These are phyloP conservation scores for Schizochytrium sp. DNA, from an alignment of 108 stramenopile genomes.

Conservation along the genomic window DNA sequence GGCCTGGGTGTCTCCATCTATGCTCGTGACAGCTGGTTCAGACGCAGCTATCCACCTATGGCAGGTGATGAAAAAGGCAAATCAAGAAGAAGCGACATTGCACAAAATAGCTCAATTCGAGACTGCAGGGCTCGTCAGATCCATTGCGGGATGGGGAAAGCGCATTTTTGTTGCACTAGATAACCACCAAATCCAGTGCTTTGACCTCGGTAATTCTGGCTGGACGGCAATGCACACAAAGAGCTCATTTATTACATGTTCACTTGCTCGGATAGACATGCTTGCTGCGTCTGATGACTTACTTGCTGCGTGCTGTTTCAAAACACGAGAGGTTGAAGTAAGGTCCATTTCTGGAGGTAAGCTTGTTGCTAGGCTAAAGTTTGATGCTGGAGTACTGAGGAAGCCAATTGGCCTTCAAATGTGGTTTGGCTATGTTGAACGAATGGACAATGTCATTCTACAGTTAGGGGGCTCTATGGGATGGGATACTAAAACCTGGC, in stretches of 20 bases:
- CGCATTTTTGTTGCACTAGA: no score
- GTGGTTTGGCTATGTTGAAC: no score
- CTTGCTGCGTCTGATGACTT: slow-evolving; percentile 39
- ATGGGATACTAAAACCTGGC: slow-evolving; percentile 47
- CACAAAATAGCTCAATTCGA: no score
- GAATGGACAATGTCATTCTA: no score
- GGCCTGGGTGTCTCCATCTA: no score
- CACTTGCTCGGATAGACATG: not conserved
- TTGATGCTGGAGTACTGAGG: not conserved
- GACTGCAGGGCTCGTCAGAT: no score
- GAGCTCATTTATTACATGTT: not conserved
- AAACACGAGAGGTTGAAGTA: not conserved
- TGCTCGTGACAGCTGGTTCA: no score
- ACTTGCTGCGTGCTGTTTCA: not conserved
- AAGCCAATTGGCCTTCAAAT: not conserved
- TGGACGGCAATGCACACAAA: not conserved
- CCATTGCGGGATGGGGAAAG: no score
- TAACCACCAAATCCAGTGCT: no score
- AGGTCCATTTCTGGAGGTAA: not conserved
- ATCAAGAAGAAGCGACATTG: no score
- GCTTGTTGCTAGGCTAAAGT: not conserved
- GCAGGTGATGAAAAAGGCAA: no score
- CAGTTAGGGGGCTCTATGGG: not conserved
- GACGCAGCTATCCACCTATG: no score
- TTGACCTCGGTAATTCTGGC: not conserved